phyloP scores from a whole-genome alignment of 140 eudicot genomes.

The Cichorium intybus region DNA sequence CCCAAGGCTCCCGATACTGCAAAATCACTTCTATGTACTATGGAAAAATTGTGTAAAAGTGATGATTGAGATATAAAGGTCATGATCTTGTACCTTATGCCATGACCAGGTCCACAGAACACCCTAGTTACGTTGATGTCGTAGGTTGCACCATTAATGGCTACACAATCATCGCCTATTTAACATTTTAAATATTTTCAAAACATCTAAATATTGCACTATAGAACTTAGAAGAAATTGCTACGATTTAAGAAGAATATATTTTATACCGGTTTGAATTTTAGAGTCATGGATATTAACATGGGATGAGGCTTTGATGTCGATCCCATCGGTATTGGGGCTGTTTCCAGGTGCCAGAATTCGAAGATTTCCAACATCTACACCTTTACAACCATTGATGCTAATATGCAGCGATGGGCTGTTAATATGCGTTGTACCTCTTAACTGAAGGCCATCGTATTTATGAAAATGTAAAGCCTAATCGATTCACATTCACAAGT shows the following conservation, averaged over 20 bases:
- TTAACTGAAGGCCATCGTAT: slow-evolving; percentile 17
- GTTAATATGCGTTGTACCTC: slow-evolving; percentile 18
- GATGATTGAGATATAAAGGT: not conserved
- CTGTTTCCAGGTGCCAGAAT: slow-evolving; percentile 21
- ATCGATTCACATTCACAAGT: not conserved
- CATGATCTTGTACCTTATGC: slow-evolving; percentile 28
- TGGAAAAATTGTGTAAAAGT: not conserved
- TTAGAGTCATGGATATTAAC: slow-evolving; percentile 19
- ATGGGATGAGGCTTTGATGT: slow-evolving; percentile 15
- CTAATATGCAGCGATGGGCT: slow-evolving; percentile 29
- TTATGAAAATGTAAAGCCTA: slow-evolving; percentile 27
- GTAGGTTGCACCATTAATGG: slow-evolving; percentile 18
- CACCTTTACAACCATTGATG: slow-evolving; percentile 13
- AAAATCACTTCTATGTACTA: not conserved
- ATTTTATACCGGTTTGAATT: slow-evolving; percentile 20
- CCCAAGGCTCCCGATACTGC: slow-evolving; percentile 47
- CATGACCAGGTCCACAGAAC: slow-evolving; percentile 35
- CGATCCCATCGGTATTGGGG: slow-evolving; percentile 33
- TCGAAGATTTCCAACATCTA: slow-evolving; percentile 10
- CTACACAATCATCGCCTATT: slow-evolving; percentile 37
- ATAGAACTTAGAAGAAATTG: not conserved
- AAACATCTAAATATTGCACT: not conserved
- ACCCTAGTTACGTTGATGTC: slow-evolving; percentile 28
- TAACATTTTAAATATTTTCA: not conserved
- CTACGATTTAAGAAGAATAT: not conserved